Percentiles rank a stretch among this genome's conserved stretches.
phyloP scores from a whole-genome alignment of 2,329 filamentous ascomycete species.

The Penicillium crustosum region DNA sequence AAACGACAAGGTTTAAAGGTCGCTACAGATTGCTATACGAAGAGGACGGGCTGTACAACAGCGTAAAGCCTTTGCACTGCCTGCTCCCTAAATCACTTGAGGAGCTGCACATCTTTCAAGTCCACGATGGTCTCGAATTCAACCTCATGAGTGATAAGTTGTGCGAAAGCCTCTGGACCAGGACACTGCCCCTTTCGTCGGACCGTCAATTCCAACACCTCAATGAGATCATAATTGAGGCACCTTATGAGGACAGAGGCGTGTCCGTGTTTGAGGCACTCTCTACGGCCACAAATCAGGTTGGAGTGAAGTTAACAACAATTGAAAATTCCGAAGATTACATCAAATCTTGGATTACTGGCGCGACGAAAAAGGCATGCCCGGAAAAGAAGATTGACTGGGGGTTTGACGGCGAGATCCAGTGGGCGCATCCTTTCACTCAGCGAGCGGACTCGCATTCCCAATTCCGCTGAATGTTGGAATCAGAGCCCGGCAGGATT shows the following conservation, averaged over 20 bases:
- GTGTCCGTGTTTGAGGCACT: background rate
- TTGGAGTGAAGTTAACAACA: background rate
- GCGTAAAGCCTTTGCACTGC: background rate
- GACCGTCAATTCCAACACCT: background rate
- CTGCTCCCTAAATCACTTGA: background rate
- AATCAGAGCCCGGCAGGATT: background rate
- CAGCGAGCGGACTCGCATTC: background rate
- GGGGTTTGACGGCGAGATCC: background rate
- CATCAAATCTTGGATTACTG: background rate
- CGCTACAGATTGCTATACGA: background rate
- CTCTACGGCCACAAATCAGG: no score
- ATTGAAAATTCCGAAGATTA: background rate
- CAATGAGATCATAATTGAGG: background rate
- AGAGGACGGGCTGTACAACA: background rate
- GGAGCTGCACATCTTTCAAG: background rate
- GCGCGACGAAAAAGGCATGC: background rate
- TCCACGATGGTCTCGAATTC: background rate
- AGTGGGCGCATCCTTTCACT: background rate
- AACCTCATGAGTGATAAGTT: background rate
- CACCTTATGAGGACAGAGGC: background rate
- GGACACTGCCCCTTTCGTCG: background rate
- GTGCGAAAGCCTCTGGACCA: background rate
- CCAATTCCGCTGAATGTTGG: background rate
- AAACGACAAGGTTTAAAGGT: background rate
- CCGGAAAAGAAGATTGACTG: background rate